A percentile compares a stretch with the other conserved stretches of the same genome.
Conservation (phyloP, 768 basidiomycete genomes). For the Dacryopinax spathularia region DNA sequence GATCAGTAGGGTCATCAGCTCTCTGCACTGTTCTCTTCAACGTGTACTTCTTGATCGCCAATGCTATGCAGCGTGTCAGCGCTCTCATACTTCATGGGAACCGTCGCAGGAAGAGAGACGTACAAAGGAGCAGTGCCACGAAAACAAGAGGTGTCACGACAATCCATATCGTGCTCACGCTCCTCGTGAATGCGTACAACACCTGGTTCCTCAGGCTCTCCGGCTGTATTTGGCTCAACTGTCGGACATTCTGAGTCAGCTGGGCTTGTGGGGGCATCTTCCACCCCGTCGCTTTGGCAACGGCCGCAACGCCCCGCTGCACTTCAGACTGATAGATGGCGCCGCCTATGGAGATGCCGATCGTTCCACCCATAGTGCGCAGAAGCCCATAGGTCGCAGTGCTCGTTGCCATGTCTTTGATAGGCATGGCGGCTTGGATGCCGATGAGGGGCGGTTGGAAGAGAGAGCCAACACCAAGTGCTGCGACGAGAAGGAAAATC, state of each 20-base stretch:
- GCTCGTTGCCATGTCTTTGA: conserved; percentile 74
- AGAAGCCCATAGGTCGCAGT: conserved; percentile 59
- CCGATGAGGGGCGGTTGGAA: conserved; percentile 52
- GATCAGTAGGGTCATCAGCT: neutral
- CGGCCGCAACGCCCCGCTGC: conserved; percentile 25
- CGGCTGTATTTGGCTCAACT: conserved; percentile 35
- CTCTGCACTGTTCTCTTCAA: neutral
- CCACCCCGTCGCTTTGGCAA: conserved; percentile 32
- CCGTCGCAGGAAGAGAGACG: conserved; percentile 8
- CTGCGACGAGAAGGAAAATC: conserved; percentile 51
- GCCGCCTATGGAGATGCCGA: conserved; percentile 18
- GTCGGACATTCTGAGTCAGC: conserved; percentile 34
- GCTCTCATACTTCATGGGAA: neutral
- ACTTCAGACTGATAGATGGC: conserved; percentile 21
- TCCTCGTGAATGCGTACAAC: conserved; percentile 47
- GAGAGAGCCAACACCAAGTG: conserved; percentile 48
- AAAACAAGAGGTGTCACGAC: conserved; percentile 22
- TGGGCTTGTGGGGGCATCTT: conserved; percentile 14
- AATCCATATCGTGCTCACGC: conserved; percentile 52
- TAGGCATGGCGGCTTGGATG: conserved; percentile 75
- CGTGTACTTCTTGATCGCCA: neutral
- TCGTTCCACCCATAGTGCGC: conserved; percentile 25
- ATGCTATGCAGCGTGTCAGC: neutral
- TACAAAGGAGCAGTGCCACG: conserved; percentile 20
- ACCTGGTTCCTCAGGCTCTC: conserved; percentile 32